Percentiles rank a stretch among this genome's conserved stretches.
Conservation (phyloP, 78 protist genomes). For the Speleostelium caveatum region DNA sequence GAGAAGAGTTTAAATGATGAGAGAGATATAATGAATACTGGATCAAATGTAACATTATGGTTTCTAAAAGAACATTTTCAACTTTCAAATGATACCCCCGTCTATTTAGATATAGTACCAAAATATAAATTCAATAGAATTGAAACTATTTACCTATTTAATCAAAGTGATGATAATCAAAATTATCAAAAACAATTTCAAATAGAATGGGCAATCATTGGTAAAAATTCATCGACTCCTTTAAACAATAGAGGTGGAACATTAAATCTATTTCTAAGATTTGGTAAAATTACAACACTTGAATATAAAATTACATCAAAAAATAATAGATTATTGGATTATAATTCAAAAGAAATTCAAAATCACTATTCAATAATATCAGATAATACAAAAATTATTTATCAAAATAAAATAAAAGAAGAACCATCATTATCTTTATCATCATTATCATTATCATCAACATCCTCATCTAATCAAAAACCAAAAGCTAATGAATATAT, state of each 20-base stretch:
- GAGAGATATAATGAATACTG: too few relatives aligned
- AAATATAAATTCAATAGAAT: slow-evolving; percentile 2
- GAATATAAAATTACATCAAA: slow-evolving; percentile 12
- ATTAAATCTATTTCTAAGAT: slow-evolving; percentile 7
- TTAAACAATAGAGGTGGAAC: not conserved
- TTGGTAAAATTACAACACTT: slow-evolving; percentile 16
- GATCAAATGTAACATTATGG: slow-evolving; percentile 17
- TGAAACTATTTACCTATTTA: not conserved
- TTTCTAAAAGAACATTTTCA: slow-evolving; percentile 30
- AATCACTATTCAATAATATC: slow-evolving; percentile 2
- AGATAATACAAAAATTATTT: slow-evolving; percentile 29
- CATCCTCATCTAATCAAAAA: too few relatives aligned
- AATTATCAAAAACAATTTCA: not conserved
- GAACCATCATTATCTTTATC: too few relatives aligned
- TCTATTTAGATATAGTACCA: not conserved
- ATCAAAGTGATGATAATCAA: not conserved
- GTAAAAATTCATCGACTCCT: slow-evolving; percentile 4
- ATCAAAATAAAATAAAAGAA: not conserved
- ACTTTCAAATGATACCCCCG: not conserved
- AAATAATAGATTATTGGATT: not conserved
- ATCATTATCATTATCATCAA: too few relatives aligned
- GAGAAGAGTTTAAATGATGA: too few relatives aligned
- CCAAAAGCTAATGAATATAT: not conserved
- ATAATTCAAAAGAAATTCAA: not conserved
- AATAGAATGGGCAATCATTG: not conserved